Conservation (phyloP, 495 filamentous ascomycete species). For the Tuber melanosporum region DNA sequence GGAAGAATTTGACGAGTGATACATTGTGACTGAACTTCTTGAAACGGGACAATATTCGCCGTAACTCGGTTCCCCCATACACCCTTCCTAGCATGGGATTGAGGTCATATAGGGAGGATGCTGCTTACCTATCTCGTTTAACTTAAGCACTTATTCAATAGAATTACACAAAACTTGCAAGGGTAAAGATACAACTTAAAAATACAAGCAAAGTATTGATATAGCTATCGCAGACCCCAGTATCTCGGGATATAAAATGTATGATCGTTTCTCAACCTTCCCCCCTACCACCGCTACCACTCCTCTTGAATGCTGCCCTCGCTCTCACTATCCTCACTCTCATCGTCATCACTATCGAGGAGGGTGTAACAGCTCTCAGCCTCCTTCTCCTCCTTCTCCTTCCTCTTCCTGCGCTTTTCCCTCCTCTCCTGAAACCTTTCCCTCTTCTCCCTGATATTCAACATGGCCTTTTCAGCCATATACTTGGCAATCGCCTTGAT, state of each 20-base stretch:
- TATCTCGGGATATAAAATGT: background rate
- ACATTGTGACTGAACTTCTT: background rate
- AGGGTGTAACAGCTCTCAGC: background rate
- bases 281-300: background rate
- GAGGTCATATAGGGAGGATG: background rate
- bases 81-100: background rate
- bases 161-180: background rate
- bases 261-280: background rate
- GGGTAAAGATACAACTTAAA: background rate
- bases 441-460: background rate
- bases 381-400: background rate
- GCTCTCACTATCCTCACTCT: background rate
- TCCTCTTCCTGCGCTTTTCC: background rate
- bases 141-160: too few relatives aligned
- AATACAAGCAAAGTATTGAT: background rate
- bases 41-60: background rate
- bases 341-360: background rate
- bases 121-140: background rate
- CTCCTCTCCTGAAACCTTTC: background rate
- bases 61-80: background rate
- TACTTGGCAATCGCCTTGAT: background rate
- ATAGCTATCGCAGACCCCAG: background rate
- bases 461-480: background rate
- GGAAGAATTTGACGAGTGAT: background rate
- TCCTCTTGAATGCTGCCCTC: background rate